Evolutionary conservation across 2,329 filamentous ascomycete genomes (phyloP).

Genomic region (Zalaria sp.): DNA sequence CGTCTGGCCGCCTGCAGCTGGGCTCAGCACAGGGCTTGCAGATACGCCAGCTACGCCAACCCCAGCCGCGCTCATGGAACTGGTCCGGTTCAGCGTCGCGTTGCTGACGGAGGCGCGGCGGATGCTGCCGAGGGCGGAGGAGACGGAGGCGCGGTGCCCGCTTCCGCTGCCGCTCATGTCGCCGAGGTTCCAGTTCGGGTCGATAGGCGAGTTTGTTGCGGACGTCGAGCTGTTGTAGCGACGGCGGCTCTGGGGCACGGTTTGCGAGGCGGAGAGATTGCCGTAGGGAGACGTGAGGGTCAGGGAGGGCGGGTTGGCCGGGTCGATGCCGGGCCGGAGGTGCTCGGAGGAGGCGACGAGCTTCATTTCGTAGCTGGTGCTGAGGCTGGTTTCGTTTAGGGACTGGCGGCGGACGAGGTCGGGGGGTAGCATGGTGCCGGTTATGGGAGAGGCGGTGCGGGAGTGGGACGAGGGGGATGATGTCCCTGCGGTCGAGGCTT

Average conservation of each 20-base stretch:
- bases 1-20: background rate
- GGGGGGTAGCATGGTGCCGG: conserved; percentile 1
- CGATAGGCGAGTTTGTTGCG: conserved; percentile 9
- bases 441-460: background rate
- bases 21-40: background rate
- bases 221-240: conserved; percentile 12
- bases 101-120: conserved; percentile 19
- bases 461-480: conserved; percentile 8
- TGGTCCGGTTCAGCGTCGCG: conserved; percentile 6
- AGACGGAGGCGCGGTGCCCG: conserved; percentile 12
- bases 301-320: conserved; percentile 15
- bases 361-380: conserved; percentile 56
- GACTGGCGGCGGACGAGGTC: conserved; percentile 20
- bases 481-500: background rate
- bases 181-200: conserved; percentile 11
- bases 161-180: conserved; percentile 7
- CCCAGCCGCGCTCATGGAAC: conserved; percentile 3
- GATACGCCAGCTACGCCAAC: background rate
- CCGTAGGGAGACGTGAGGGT: conserved; percentile 13
- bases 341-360: conserved; percentile 65
- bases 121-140: conserved; percentile 25
- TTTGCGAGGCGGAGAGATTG: conserved; percentile 10
- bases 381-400: conserved; percentile 29
- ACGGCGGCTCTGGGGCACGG: conserved; percentile 14
- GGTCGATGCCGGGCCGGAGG: conserved; percentile 39